Percentiles rank a stretch among this genome's conserved stretches.
Conservation (phyloP, 2,329 filamentous ascomycete species). For the Gnomoniopsis sp. region DNA sequence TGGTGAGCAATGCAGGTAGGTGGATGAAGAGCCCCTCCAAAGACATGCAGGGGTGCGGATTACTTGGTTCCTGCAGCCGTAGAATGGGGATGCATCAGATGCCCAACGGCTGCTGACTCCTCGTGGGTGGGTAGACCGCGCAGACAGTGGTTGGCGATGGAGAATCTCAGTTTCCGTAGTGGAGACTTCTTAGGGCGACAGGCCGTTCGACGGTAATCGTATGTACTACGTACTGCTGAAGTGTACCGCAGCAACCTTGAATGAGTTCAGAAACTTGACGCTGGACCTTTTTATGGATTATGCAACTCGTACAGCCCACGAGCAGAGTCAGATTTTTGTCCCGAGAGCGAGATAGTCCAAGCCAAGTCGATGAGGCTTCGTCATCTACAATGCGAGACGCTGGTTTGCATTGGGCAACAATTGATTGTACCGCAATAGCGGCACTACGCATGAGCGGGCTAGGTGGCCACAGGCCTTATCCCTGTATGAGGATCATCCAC, state of each 20-base stretch:
- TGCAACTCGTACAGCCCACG: background rate
- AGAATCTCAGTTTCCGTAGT: no score
- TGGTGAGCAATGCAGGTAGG: background rate
- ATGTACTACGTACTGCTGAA: no score
- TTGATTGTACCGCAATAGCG: background rate
- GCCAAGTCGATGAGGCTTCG: slow-evolving; percentile 6
- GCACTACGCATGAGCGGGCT: background rate
- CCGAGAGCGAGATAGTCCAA: background rate
- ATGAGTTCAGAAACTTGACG: no score
- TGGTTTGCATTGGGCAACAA: slow-evolving; percentile 9
- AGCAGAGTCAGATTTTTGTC: background rate
- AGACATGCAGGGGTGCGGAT: slow-evolving; percentile 2
- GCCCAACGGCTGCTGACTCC: background rate
- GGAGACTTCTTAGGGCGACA: no score
- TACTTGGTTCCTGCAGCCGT: slow-evolving; percentile 3
- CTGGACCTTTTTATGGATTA: no score
- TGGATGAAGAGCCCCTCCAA: slow-evolving; percentile 9
- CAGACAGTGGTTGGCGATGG: background rate
- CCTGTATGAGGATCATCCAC: no score
- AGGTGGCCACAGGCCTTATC: no score
- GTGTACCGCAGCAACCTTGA: no score
- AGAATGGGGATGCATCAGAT: background rate
- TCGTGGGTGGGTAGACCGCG: background rate
- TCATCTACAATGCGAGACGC: slow-evolving; percentile 10
- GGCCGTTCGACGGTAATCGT: no score